phyloP scores from a whole-genome alignment of 345 rosid genomes.

The Nephelium lappaceum region DNA sequence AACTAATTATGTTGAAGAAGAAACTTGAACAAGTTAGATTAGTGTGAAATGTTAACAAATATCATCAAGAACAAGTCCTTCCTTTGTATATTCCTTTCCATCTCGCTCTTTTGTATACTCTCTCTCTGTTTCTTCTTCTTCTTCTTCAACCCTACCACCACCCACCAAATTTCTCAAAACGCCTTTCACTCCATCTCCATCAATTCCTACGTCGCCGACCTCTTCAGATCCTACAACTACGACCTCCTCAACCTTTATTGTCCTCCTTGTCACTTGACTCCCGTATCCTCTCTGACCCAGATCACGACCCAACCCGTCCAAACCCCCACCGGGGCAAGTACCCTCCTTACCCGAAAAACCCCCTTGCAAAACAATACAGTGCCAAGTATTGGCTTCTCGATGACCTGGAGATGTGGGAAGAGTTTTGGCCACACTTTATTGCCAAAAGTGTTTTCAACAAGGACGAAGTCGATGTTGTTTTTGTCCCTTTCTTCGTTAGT shows the following conservation, averaged over 20 bases:
- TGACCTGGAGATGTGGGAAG: slow-evolving; percentile 73
- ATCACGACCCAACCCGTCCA: slow-evolving; percentile 41
- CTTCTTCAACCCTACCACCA: slow-evolving; percentile 21
- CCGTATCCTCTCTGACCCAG: slow-evolving; percentile 74
- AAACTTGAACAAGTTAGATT: too few relatives aligned
- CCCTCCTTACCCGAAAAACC: slow-evolving; percentile 77
- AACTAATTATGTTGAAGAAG: too few relatives aligned
- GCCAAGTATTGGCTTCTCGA: slow-evolving; percentile 96
- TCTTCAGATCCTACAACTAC: slow-evolving; percentile 85
- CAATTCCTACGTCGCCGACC: slow-evolving; percentile 74
- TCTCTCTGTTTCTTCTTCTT: slow-evolving; percentile 38
- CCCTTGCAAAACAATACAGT: slow-evolving; percentile 91
- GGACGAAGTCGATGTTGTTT: slow-evolving; percentile 72
- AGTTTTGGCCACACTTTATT: slow-evolving; percentile 47
- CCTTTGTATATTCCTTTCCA: slow-evolving; percentile 37
- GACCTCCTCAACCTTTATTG: slow-evolving; percentile 84
- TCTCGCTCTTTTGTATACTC: slow-evolving; percentile 41
- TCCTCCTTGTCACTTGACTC: slow-evolving; percentile 57
- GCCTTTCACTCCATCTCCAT: slow-evolving; percentile 32
- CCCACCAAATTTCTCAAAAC: slow-evolving; percentile 14
- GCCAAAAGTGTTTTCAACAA: slow-evolving; percentile 60
- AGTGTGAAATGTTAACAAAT: neutral
- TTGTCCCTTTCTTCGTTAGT: slow-evolving; percentile 87
- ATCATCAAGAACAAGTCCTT: slow-evolving; percentile 24
- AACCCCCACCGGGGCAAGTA: slow-evolving; percentile 29